A percentile compares a stretch with the other conserved stretches of the same genome.
These are phyloP conservation scores for Avena insularis DNA, from an alignment of 176 grass and related monocot genomes.

Conservation along the genomic window DNA sequence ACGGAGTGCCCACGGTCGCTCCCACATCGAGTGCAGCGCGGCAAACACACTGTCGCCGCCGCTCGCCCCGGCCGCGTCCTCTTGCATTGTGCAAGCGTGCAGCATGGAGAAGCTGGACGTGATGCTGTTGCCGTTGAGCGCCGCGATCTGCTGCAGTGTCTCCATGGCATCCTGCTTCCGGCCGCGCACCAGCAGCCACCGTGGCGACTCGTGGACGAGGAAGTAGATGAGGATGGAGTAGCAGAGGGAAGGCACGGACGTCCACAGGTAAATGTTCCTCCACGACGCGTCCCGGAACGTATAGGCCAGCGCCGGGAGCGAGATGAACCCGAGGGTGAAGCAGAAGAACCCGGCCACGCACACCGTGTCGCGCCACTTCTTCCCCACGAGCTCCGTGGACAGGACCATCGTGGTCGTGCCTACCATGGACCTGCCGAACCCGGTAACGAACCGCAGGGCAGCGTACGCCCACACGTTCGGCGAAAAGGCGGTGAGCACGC, in stretches of 20 bases:
- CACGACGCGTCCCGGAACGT: conserved; percentile 58
- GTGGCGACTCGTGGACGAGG: conserved; percentile 76
- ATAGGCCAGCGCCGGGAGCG: conserved; percentile 80
- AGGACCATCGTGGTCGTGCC: conserved; percentile 79
- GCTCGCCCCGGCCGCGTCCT: neutral
- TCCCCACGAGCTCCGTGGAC: conserved; percentile 77
- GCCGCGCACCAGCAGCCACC: conserved; percentile 91
- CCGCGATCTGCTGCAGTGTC: conserved; percentile 57
- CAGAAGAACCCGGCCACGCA: conserved; percentile 70
- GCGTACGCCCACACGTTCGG: conserved; percentile 90
- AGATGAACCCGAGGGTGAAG: conserved; percentile 87
- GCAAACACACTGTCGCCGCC: conserved; percentile 42
- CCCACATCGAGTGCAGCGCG: conserved; percentile 57
- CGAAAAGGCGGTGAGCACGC: conserved; percentile 58
- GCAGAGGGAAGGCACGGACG: conserved; percentile 64
- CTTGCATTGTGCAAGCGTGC: conserved; percentile 43
- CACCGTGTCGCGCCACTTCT: conserved; percentile 75
- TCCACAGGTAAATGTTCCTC: conserved; percentile 79
- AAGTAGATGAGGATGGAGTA: conserved; percentile 63
- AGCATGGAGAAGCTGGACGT: conserved; percentile 86
- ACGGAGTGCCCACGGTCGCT: conserved; percentile 70
- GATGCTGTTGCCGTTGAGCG: conserved; percentile 55
- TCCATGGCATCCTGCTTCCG: conserved; percentile 76
- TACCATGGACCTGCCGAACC: conserved; percentile 70
- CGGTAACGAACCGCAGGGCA: conserved; percentile 66